These are phyloP conservation scores for Lasiosphaeria hispida DNA, from an alignment of 495 filamentous ascomycete genomes.

Conservation along the genomic window DNA sequence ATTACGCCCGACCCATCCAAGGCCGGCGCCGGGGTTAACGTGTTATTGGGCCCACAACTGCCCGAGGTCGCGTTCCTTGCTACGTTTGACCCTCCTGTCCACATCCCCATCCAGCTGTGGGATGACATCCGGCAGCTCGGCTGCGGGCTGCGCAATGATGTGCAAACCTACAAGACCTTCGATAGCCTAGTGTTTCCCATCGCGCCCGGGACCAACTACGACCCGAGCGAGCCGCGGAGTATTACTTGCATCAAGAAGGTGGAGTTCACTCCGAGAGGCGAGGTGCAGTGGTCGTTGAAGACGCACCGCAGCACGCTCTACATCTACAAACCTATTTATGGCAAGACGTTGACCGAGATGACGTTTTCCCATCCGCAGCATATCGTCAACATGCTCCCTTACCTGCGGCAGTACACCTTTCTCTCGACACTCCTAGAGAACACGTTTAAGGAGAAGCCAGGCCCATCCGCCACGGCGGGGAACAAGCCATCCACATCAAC, in stretches of 20 bases:
- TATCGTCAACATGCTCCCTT: constrained; percentile 71
- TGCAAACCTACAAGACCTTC: constrained; percentile 55
- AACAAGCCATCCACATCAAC: constrained; percentile 13
- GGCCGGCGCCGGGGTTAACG: constrained; percentile 25
- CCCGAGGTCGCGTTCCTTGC: constrained; percentile 81
- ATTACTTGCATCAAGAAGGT: constrained; percentile 36
- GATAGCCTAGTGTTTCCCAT: constrained; percentile 64
- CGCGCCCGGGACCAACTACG: constrained; percentile 31
- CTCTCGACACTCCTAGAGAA: constrained; percentile 62
- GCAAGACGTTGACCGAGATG: constrained; percentile 64
- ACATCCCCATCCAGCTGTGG: constrained; percentile 66
- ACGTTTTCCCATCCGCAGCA: constrained; percentile 88
- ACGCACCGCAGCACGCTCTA: constrained; percentile 68
- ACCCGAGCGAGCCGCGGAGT: constrained; percentile 39
- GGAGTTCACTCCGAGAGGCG: constrained; percentile 31
- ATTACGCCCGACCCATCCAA: constrained; percentile 40
- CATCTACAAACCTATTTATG: constrained; percentile 66
- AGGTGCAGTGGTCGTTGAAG: constrained; percentile 41
- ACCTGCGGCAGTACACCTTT: constrained; percentile 73
- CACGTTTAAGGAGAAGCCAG: constrained; percentile 44
- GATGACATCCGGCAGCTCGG: constrained; percentile 64
- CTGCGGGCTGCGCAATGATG: constrained; percentile 54
- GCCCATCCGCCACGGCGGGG: constrained; percentile 11
- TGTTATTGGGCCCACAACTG: constrained; percentile 44
- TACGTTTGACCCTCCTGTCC: constrained; percentile 77